Conservation (phyloP, 108 stramenopile genomes). For the Cyclotella kingstonii region DNA sequence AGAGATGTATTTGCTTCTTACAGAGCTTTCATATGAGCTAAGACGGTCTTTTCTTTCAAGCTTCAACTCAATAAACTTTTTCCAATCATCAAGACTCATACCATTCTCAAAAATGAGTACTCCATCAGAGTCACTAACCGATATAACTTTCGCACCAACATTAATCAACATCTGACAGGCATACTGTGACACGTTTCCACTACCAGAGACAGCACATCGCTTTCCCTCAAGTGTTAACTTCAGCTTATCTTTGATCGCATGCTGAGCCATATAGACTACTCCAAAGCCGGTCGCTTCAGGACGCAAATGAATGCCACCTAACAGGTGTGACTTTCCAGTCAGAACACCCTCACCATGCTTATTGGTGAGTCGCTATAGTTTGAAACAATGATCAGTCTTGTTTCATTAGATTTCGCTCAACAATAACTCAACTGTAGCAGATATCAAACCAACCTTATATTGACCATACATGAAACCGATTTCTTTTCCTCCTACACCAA, state of each 20-base stretch:
- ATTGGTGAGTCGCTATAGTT: slow-evolving; percentile 45
- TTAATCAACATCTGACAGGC: slow-evolving; percentile 57
- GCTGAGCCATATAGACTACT: slow-evolving; percentile 65
- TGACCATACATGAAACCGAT: slow-evolving; percentile 83
- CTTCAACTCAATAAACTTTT: slow-evolving; percentile 50
- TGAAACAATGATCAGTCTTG: not conserved
- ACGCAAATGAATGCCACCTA: slow-evolving; percentile 67
- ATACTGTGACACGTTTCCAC: slow-evolving; percentile 76
- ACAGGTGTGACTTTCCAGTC: slow-evolving; percentile 67
- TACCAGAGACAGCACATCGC: slow-evolving; percentile 67
- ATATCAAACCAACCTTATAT: slow-evolving; percentile 58
- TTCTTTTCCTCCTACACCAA: slow-evolving; percentile 82
- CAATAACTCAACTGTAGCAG: too few relatives aligned
- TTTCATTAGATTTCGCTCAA: too few relatives aligned
- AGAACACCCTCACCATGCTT: slow-evolving; percentile 69
- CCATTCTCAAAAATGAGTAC: slow-evolving; percentile 58
- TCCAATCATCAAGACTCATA: slow-evolving; percentile 60
- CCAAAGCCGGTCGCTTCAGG: slow-evolving; percentile 84
- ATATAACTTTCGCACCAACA: slow-evolving; percentile 77
- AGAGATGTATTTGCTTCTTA: slow-evolving; percentile 43
- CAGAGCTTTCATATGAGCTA: slow-evolving; percentile 36
- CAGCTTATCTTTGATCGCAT: slow-evolving; percentile 62
- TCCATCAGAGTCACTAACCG: slow-evolving; percentile 89
- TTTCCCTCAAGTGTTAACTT: slow-evolving; percentile 42
- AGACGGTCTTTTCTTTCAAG: slow-evolving; percentile 56